Conservation (phyloP, 2,329 filamentous ascomycete species). For the Paraphoma sp. region DNA sequence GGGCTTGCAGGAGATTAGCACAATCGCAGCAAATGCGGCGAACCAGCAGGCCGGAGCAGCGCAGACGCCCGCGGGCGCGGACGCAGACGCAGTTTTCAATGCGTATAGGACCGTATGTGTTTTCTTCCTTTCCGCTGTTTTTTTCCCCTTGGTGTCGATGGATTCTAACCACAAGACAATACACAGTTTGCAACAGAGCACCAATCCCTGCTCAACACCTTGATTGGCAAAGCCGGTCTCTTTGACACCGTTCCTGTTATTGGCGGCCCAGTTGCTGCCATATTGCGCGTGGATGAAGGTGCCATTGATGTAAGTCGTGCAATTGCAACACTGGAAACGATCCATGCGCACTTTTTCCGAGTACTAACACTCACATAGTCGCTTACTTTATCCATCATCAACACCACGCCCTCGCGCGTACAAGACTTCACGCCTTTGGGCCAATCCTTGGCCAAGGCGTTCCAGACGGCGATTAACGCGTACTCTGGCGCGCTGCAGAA, state of each 20-base stretch:
- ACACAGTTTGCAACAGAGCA: background rate
- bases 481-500: too few species aligned
- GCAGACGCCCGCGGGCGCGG: conserved; percentile 1
- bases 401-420: background rate
- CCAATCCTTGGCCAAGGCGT: too few species aligned
- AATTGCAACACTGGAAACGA: too few species aligned
- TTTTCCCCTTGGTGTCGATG: background rate
- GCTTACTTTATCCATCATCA: background rate
- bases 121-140: background rate
- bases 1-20: conserved; percentile 19
- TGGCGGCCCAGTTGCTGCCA: background rate
- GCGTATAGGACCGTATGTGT: conserved; percentile 7
- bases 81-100: conserved; percentile 11
- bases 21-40: conserved; percentile 2
- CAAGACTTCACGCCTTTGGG: background rate
- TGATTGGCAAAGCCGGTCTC: background rate
- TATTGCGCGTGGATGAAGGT: background rate
- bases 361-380: background rate
- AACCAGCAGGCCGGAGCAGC: conserved; percentile 7
- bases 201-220: background rate
- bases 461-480: too few species aligned
- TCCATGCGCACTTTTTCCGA: too few species aligned
- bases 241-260: background rate
- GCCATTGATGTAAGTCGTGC: background rate
- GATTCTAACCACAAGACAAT: background rate